phyloP scores from a whole-genome alignment of 371 early-diverging fungal genomes.

The Mortierella sp. region DNA sequence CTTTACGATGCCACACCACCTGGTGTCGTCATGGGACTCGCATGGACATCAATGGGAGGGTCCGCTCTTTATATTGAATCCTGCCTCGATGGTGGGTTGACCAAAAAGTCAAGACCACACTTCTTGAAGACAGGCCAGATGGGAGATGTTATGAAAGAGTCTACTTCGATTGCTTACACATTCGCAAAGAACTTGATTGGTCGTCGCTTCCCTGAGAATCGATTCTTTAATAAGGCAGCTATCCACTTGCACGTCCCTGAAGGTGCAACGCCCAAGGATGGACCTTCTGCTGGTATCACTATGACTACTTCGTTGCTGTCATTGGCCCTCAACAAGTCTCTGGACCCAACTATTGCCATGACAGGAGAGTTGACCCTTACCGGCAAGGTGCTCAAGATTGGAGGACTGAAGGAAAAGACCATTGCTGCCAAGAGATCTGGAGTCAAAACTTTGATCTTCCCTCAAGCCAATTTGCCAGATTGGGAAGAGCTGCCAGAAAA shows the following conservation, averaged over 20 bases:
- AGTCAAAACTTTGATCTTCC: slow-evolving; percentile 90
- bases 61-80: slow-evolving; percentile 96
- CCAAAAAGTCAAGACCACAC: slow-evolving; percentile 74
- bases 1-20: slow-evolving; percentile 92
- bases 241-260: slow-evolving; percentile 98
- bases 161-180: slow-evolving; percentile 95
- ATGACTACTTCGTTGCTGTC: slow-evolving; percentile 96
- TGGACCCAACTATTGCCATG: slow-evolving; percentile 91
- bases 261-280: slow-evolving; percentile 98
- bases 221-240: slow-evolving; percentile 89
- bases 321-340: slow-evolving; percentile 83
- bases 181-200: slow-evolving; percentile 87
- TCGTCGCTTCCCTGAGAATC: slow-evolving; percentile 81
- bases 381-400: slow-evolving; percentile 96
- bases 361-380: slow-evolving; percentile 98
- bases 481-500: slow-evolving; percentile 96
- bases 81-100: slow-evolving; percentile 82
- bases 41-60: slow-evolving; percentile 97
- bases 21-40: slow-evolving; percentile 97
- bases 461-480: slow-evolving; percentile 89
- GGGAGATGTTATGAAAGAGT: slow-evolving; percentile 99
- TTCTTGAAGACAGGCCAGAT: slow-evolving; percentile 93
- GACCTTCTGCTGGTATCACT: slow-evolving; percentile 96
- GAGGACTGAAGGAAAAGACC: slow-evolving; percentile 97
- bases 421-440: slow-evolving; percentile 98